These are phyloP conservation scores for Brassica juncea DNA, from an alignment of 345 rosid species.

Conservation along the genomic window DNA sequence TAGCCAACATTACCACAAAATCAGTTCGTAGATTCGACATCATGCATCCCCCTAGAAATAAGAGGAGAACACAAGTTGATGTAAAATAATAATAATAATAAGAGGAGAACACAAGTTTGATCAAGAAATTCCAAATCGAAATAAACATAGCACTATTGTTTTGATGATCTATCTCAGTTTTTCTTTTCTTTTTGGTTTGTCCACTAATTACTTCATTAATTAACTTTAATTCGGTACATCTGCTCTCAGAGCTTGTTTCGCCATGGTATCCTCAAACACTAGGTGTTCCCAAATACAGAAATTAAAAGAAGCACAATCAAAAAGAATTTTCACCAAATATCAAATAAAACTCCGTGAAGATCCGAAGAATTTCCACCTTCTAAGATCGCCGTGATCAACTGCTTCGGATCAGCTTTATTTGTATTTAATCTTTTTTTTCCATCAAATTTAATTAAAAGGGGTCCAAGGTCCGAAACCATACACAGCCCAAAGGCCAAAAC, in stretches of 20 bases:
- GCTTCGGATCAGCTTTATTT: neutral
- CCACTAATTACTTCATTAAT: neutral
- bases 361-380: neutral
- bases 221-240: neutral
- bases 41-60: neutral
- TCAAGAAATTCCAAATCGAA: neutral
- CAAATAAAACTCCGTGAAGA: neutral
- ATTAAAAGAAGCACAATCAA: neutral
- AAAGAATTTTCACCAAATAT: neutral
- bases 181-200: neutral
- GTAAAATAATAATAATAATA: neutral
- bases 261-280: neutral
- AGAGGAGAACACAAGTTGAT: neutral
- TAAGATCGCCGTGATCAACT: neutral
- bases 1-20: conserved; percentile 4
- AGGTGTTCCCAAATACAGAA: neutral
- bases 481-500: too few relatives aligned
- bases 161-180: neutral
- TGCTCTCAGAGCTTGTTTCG: neutral
- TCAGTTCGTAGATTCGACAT: neutral
- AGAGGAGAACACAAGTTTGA: neutral
- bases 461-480: too few relatives aligned
- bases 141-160: neutral
- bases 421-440: neutral
- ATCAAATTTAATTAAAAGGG: too few relatives aligned